Conservation (phyloP, 1,284 basidiomycete genomes). For the Xerocomus nothofagi region DNA sequence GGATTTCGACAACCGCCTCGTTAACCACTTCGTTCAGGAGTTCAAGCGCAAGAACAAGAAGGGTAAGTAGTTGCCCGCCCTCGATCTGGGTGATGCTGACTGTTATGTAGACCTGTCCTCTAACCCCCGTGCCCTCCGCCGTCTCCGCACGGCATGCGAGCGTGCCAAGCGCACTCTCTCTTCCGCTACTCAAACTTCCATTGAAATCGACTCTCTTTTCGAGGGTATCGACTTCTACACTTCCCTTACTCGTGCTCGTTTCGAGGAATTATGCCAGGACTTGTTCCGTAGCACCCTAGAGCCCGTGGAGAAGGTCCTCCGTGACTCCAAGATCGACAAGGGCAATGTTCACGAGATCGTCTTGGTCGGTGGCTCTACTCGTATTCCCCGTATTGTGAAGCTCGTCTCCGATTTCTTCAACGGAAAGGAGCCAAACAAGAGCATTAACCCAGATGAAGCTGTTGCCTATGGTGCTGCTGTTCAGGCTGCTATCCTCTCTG, state of each 20-base stretch:
- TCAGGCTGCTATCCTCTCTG: slow-evolving; percentile 97
- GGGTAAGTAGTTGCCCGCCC: slow-evolving; percentile 45
- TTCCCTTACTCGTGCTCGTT: slow-evolving; percentile 96
- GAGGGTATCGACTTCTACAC: slow-evolving; percentile 99
- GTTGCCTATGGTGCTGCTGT: slow-evolving; percentile 99
- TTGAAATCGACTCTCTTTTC: slow-evolving; percentile 97
- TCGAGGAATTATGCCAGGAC: slow-evolving; percentile 98
- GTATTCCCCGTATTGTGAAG: slow-evolving; percentile 98
- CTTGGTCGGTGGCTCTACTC: slow-evolving; percentile 96
- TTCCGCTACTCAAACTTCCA: slow-evolving; percentile 93
- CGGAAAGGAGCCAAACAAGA: slow-evolving; percentile 94
- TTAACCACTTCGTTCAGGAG: slow-evolving; percentile 97
- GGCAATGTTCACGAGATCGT: slow-evolving; percentile 94
- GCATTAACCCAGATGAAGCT: slow-evolving; percentile 99
- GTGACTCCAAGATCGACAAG: slow-evolving; percentile 99
- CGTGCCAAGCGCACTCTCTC: slow-evolving; percentile 99
- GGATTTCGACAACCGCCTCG: slow-evolving; percentile 98
- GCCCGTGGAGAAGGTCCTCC: slow-evolving; percentile 98
- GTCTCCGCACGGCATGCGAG: slow-evolving; percentile 97
- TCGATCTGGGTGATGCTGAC: slow-evolving; percentile 20
- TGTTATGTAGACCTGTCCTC: slow-evolving; percentile 69
- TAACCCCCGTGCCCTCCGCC: slow-evolving; percentile 95
- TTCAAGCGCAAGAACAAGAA: slow-evolving; percentile 99
- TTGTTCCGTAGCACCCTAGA: slow-evolving; percentile 97
- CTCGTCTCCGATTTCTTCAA: slow-evolving; percentile 99